A percentile compares a stretch with the other conserved stretches of the same genome.
phyloP scores from a whole-genome alignment of 768 basidiomycete genomes.

The Lactarius vividus region DNA sequence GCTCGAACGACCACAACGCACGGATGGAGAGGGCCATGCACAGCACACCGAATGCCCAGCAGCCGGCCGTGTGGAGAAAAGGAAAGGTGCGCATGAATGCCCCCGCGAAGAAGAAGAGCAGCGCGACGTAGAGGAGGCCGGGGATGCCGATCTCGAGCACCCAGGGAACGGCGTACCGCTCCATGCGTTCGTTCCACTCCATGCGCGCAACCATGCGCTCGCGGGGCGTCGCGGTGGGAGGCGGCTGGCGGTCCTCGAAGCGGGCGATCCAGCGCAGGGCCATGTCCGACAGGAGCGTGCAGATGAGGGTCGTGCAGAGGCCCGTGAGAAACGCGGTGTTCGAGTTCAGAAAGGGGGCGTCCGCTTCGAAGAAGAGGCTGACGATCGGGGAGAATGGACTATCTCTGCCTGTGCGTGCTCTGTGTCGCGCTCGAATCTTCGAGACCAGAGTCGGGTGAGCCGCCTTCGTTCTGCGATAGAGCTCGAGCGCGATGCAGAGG shows the following conservation, averaged over 20 bases:
- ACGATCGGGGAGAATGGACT: constrained; percentile 15
- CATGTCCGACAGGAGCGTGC: constrained; percentile 16
- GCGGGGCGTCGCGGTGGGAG: constrained; percentile 1
- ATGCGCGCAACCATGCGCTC: constrained; percentile 20
- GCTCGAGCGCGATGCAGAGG: constrained; percentile 17
- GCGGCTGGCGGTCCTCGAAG: constrained; percentile 4
- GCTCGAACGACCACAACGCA: constrained; percentile 11
- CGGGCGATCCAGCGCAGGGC: constrained; percentile 20
- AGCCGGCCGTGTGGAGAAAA: not conserved
- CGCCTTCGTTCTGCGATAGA: constrained; percentile 19
- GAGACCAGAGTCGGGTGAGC: constrained; percentile 10
- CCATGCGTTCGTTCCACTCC: constrained; percentile 20
- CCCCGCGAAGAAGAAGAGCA: constrained; percentile 10
- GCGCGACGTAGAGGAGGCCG: constrained; percentile 7
- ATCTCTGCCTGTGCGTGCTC: constrained; percentile 6
- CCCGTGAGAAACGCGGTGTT: constrained; percentile 17
- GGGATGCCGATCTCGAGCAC: constrained; percentile 17
- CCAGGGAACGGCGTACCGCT: constrained; percentile 15
- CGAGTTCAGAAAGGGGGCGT: constrained; percentile 11
- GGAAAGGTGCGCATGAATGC: constrained; percentile 9
- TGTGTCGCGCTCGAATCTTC: constrained; percentile 18
- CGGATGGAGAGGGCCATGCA: not conserved
- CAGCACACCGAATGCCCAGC: not conserved
- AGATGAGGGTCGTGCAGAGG: constrained; percentile 16
- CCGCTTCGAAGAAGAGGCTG: constrained; percentile 19